Evolutionary conservation across 169 alveolate species (phyloP).

Genomic region (Plasmodium vivax): DNA sequence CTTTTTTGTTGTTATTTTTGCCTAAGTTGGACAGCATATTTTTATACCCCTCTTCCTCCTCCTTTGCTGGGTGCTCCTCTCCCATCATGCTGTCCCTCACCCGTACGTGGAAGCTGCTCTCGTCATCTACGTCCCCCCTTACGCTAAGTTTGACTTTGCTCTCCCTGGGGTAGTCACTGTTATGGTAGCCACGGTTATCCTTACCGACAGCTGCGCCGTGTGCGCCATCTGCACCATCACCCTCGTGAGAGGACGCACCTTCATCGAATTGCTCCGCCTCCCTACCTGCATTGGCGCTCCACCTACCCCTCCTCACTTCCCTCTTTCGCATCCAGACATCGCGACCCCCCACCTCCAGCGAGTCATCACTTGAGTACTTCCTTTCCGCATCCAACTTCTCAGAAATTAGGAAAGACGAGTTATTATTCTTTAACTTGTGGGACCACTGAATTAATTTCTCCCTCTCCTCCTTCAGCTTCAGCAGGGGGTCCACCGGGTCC

Average conservation of each 20-base stretch:
- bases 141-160: not conserved
- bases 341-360: not conserved
- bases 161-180: not conserved
- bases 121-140: not conserved
- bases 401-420: conserved; percentile 25
- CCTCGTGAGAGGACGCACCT: not conserved
- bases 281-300: not conserved
- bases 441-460: conserved; percentile 74
- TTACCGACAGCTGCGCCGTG: not conserved
- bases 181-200: not conserved
- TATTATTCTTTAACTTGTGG: conserved; percentile 53
- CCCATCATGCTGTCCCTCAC: not conserved
- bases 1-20: not conserved
- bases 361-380: conserved; percentile 44
- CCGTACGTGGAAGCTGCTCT: not conserved
- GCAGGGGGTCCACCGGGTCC: conserved; percentile 9
- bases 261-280: not conserved
- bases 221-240: not conserved
- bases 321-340: not conserved
- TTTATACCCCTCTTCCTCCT: not conserved
- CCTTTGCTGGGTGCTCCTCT: not conserved
- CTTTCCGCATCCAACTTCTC: conserved; percentile 41
- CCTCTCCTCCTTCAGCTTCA: conserved; percentile 58
- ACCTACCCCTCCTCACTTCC: too few relatives aligned
- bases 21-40: not conserved